A percentile compares a stretch with the other conserved stretches of the same genome.
These are phyloP conservation scores for Trichoderma oligosporum DNA, from an alignment of 2,329 filamentous ascomycete species.

Conservation along the genomic window DNA sequence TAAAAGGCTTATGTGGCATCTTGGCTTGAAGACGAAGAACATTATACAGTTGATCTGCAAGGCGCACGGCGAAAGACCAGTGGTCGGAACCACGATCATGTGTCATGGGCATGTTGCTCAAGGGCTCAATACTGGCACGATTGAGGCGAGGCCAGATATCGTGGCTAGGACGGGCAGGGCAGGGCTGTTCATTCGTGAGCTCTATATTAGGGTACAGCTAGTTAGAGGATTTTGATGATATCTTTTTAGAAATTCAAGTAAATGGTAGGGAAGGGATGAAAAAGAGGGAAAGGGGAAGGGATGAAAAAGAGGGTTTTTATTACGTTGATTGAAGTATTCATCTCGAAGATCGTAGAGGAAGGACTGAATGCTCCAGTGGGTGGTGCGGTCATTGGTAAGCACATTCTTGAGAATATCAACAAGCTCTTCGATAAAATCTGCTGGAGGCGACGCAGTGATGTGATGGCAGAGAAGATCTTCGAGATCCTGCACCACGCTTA, in stretches of 20 bases:
- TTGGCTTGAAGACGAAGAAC: slow-evolving; percentile 11
- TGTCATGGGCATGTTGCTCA: slow-evolving; percentile 11
- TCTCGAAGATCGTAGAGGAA: slow-evolving; percentile 12
- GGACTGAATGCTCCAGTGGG: slow-evolving; percentile 17
- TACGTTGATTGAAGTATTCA: slow-evolving; percentile 6
- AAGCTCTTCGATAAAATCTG: background rate
- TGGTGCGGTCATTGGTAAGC: background rate
- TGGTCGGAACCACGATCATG: slow-evolving; percentile 2
- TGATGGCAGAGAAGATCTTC: slow-evolving; percentile 15
- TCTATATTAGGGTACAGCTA: background rate
- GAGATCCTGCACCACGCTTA: slow-evolving; percentile 9
- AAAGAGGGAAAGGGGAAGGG: background rate
- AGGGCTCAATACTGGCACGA: slow-evolving; percentile 1
- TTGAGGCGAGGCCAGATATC: slow-evolving; percentile 16
- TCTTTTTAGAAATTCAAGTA: too few species aligned
- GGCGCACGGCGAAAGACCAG: slow-evolving; percentile 3
- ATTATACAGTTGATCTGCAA: slow-evolving; percentile 12
- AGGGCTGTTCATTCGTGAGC: background rate
- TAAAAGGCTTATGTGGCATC: slow-evolving; percentile 10
- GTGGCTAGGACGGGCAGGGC: background rate
- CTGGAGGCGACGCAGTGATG: background rate
- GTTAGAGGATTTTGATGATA: background rate
- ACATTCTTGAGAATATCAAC: slow-evolving; percentile 1
- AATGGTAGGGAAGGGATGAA: background rate
- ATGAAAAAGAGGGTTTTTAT: too few species aligned